phyloP scores from a whole-genome alignment of 1,284 basidiomycete genomes.

The Malassezia nana region DNA sequence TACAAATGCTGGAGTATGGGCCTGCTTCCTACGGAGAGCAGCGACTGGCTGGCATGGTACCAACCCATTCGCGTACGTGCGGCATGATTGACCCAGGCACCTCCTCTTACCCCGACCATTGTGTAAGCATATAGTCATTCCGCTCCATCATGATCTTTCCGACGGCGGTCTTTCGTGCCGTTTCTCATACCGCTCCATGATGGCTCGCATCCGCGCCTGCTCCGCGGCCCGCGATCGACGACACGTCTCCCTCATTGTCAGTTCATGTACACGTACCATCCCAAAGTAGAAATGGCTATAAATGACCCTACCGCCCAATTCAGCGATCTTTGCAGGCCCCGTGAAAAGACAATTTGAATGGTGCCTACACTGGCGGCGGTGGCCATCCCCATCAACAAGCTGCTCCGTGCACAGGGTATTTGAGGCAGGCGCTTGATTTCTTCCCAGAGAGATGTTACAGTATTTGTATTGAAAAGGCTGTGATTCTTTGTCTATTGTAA shows the following conservation, averaged over 20 bases:
- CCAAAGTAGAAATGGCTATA: constrained; percentile 7
- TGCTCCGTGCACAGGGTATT: constrained; percentile 16
- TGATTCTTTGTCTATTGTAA: neutral
- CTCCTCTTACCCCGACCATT: neutral
- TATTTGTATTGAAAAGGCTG: no score
- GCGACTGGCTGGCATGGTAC: constrained; percentile 46
- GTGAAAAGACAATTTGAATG: constrained; percentile 6
- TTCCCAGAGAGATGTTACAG: neutral
- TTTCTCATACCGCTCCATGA: constrained; percentile 4
- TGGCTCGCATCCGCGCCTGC: constrained; percentile 5
- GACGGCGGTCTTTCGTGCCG: constrained; percentile 1
- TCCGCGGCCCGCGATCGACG: constrained; percentile 12
- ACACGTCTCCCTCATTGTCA: constrained; percentile 16
- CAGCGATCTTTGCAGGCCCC: neutral
- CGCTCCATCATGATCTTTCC: neutral
- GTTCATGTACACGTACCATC: constrained; percentile 10
- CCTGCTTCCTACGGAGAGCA: constrained; percentile 41
- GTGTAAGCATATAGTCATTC: neutral
- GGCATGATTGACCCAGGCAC: neutral
- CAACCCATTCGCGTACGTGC: constrained; percentile 32
- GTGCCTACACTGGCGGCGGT: constrained; percentile 11
- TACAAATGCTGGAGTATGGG: constrained; percentile 48
- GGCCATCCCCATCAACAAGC: constrained; percentile 13
- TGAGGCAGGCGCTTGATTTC: constrained; percentile 7
- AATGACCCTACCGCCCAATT: constrained; percentile 17